Evolutionary conservation across 177 flowering plant genomes (phyloP).

Genomic region (Vitis hybrid): DNA sequence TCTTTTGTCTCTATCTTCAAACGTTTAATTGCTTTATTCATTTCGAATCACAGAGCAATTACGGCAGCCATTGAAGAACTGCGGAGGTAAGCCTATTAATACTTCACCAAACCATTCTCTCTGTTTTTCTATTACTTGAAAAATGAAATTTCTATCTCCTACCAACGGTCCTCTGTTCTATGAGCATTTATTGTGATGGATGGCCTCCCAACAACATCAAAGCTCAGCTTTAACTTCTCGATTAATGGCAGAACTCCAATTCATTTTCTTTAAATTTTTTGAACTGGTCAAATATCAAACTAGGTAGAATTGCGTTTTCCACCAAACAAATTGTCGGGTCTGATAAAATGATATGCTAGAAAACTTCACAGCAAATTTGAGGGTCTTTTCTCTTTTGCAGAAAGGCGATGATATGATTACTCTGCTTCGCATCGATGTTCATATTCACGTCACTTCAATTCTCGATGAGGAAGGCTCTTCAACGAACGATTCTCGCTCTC

Average conservation of each 20-base stretch:
- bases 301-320: background rate
- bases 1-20: too few relatives aligned
- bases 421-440: background rate
- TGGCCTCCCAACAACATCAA: constrained; percentile 32
- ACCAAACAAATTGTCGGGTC: background rate
- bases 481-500: background rate
- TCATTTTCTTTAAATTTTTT: background rate
- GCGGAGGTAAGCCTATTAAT: constrained; percentile 5
- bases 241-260: constrained; percentile 1
- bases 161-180: background rate
- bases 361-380: background rate
- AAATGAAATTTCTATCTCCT: background rate
- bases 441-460: too few relatives aligned
- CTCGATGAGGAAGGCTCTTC: background rate
- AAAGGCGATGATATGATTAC: constrained; percentile 8
- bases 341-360: background rate
- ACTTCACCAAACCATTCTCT: background rate
- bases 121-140: background rate
- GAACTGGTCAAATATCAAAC: too few relatives aligned
- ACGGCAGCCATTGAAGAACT: constrained; percentile 12
- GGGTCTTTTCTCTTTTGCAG: background rate
- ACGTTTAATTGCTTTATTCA: too few relatives aligned
- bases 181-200: constrained; percentile 28
- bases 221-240: constrained; percentile 11
- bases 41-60: background rate